Evolutionary conservation across 2,329 filamentous ascomycete genomes (phyloP), one percentile per base, ranked within the genome.

Genomic region (Metarhizium humberi): DNA sequence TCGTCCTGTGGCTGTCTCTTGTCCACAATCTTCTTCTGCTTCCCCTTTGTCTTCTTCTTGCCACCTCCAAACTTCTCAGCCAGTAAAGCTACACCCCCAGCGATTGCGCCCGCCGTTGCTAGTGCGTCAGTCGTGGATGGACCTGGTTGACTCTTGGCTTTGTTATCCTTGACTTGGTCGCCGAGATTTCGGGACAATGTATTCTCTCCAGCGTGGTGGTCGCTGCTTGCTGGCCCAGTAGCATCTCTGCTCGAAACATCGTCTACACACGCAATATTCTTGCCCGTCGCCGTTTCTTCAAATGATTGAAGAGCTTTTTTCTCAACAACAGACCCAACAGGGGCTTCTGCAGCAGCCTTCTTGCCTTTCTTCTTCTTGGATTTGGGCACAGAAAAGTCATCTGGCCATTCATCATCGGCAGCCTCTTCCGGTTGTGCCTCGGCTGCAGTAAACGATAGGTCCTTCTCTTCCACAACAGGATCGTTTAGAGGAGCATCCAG

Each of bases 1-100:
- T 77, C 73, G 14, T 71, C 69, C 51, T 63, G 64, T 13, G 67
- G 55, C 40, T 67, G 63, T 58, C 70, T 67, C 58, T 72, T 72
- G 59, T 76, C 75, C 57, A 71, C 63, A 50, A 64, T 65, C 64
- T 71, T 71, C 58, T 70, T 69, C 51, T 72, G 52, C 54, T 59
- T 63, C 30, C 55, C 59, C 55, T 59, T 62, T 7, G 34, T 18
- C 40, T 57, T 62, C 48, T 62, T 64, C 54, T 61, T 62, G 14
- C 59, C 53, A 34, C 64, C 68, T 18, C 67, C 68, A 58, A 69
- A 69, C 55, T 66, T 71, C 54, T 71, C 65, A 34, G 68, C 65
- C 48, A 72, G 61, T 36, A 68, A 61, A n/a, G 69, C 63, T 18
- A 69, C 67, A 25, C 67, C 69, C 16, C 68, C 69, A 3, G 51